Evolutionary conservation across 768 basidiomycete genomes (phyloP).

Genomic region (Lactarius sanguifluus): DNA sequence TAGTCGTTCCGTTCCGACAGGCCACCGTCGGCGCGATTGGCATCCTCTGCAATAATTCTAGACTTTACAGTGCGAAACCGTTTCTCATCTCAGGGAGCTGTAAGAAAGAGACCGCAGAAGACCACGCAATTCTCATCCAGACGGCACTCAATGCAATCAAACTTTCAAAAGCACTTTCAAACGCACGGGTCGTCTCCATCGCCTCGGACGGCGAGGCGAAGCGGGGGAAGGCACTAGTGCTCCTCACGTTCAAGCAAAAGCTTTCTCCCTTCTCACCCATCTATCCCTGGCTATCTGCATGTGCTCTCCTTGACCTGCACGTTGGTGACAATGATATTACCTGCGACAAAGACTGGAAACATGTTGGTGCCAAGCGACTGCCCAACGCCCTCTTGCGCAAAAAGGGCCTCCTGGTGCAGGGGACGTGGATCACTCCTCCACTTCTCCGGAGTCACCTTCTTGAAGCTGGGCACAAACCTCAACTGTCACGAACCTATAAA

Average conservation of each 20-base stretch:
- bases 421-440: background rate
- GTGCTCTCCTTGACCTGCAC: background rate
- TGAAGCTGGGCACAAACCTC: too few relatives aligned
- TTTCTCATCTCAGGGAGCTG: conserved; percentile 10
- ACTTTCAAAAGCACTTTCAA: rapidly evolving
- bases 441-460: too few relatives aligned
- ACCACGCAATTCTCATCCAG: background rate
- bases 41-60: background rate
- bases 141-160: background rate
- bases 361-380: background rate
- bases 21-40: conserved; percentile 14
- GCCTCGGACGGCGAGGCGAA: background rate
- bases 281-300: background rate
- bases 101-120: background rate
- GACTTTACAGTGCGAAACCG: conserved; percentile 9
- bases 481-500: too few relatives aligned
- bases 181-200: background rate
- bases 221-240: background rate
- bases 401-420: background rate
- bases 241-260: background rate
- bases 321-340: conserved; percentile 12
- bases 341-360: conserved; percentile 13
- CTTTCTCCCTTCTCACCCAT: background rate
- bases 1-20: background rate
- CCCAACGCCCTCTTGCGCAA: background rate